Evolutionary conservation across 768 basidiomycete species (phyloP).

Genomic region (Hygrophorus russula): DNA sequence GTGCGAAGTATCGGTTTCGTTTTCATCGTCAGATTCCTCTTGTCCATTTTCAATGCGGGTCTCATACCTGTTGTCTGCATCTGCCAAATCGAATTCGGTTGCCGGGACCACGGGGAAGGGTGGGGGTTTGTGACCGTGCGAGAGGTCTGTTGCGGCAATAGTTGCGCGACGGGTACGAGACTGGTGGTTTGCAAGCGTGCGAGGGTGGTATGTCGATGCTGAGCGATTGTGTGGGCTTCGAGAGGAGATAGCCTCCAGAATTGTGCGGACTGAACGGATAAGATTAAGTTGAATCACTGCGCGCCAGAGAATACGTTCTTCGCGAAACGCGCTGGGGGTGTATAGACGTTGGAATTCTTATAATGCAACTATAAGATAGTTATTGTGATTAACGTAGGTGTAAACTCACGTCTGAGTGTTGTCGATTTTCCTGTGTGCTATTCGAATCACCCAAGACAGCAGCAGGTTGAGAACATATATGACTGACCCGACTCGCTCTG

Average conservation of each 20-base stretch:
- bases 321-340: constrained; percentile 60
- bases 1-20: constrained; percentile 5
- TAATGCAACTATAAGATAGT: background rate
- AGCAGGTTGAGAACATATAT: background rate
- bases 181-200: constrained; percentile 16
- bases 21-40: background rate
- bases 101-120: constrained; percentile 7
- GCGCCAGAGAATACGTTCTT: constrained; percentile 74
- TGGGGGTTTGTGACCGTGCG: constrained; percentile 15
- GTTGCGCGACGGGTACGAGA: constrained; percentile 24
- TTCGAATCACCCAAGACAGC: too few species aligned
- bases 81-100: too few species aligned
- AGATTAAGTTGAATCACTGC: constrained; percentile 77
- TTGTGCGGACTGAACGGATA: constrained; percentile 63
- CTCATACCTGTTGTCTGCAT: background rate
- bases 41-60: background rate
- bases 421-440: constrained; percentile 57
- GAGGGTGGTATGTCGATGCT: constrained; percentile 17
- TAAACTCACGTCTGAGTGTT: constrained; percentile 61
- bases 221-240: constrained; percentile 17
- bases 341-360: constrained; percentile 72
- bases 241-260: constrained; percentile 41
- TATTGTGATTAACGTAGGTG: constrained; percentile 7
- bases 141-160: constrained; percentile 25
- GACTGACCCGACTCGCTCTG: constrained; percentile 73